Conservation (phyloP, 1,284 basidiomycete genomes). For the Mycosarcoma maydis region DNA sequence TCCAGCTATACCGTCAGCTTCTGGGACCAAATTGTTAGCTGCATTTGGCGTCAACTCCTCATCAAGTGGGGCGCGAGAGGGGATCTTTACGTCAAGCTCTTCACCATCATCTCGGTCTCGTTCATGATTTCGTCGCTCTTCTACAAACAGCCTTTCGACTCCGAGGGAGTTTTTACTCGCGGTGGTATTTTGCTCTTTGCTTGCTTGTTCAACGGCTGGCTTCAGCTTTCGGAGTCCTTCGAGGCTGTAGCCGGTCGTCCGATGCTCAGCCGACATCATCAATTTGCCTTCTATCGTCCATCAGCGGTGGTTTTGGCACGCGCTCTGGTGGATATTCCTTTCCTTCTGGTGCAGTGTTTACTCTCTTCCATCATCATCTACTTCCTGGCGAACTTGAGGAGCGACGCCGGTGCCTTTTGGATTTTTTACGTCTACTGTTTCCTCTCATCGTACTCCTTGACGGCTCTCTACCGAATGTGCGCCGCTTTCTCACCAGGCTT, state of each 20-base stretch:
- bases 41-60: conserved; percentile 54
- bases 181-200: conserved; percentile 69
- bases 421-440: conserved; percentile 71
- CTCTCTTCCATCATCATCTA: conserved; percentile 68
- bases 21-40: conserved; percentile 48
- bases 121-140: conserved; percentile 53
- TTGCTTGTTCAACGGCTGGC: conserved; percentile 67
- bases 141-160: conserved; percentile 50
- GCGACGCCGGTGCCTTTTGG: conserved; percentile 64
- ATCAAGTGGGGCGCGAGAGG: conserved; percentile 51
- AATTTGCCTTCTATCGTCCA: conserved; percentile 63
- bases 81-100: conserved; percentile 53
- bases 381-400: conserved; percentile 50
- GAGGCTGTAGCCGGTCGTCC: conserved; percentile 70
- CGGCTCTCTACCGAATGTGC: conserved; percentile 48
- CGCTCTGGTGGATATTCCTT: conserved; percentile 66
- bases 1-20: conserved; percentile 54
- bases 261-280: conserved; percentile 43
- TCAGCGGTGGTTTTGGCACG: conserved; percentile 54
- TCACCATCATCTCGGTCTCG: conserved; percentile 58
- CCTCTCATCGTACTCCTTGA: conserved; percentile 50
- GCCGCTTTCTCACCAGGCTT: conserved; percentile 67
- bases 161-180: conserved; percentile 54
- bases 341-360: conserved; percentile 67
- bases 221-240: conserved; percentile 68